A percentile compares a stretch with the other conserved stretches of the same genome.
Conservation (phyloP, 2,329 filamentous ascomycete genomes). For the Aspergillus alliaceus region DNA sequence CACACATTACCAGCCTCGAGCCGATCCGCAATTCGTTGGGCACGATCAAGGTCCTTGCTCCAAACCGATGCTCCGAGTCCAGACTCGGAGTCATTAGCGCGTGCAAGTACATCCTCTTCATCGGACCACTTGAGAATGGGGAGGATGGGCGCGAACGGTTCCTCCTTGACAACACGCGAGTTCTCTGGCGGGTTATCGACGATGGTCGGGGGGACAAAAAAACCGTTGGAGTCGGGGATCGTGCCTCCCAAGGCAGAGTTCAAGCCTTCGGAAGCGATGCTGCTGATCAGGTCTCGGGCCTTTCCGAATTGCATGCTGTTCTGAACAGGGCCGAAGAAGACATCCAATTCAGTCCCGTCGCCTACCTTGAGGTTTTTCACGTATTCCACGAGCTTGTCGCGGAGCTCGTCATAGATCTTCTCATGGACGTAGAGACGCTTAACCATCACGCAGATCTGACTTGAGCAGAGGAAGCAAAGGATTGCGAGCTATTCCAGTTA, state of each 20-base stretch:
- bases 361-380: constrained; percentile 45
- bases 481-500: constrained; percentile 39
- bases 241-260: constrained; percentile 54
- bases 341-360: constrained; percentile 41
- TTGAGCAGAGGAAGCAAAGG: constrained; percentile 54
- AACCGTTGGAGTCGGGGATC: constrained; percentile 49
- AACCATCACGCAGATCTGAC: constrained; percentile 57
- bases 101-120: constrained; percentile 59
- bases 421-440: constrained; percentile 65
- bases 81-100: constrained; percentile 55
- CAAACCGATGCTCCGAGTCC: constrained; percentile 62
- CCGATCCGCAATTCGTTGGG: constrained; percentile 53
- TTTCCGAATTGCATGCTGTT: constrained; percentile 66
- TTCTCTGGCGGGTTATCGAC: constrained; percentile 58
- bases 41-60: constrained; percentile 53
- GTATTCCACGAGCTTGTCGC: constrained; percentile 47
- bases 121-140: constrained; percentile 62
- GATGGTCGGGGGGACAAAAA: constrained; percentile 61
- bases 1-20: constrained; percentile 61
- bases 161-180: constrained; percentile 57
- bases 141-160: constrained; percentile 65
- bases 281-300: constrained; percentile 57
- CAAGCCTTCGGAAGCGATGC: constrained; percentile 56
- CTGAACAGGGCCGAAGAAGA: constrained; percentile 60
- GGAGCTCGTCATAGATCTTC: constrained; percentile 58